Evolutionary conservation across 768 basidiomycete genomes (phyloP).

Genomic region (Suillus fuscotomentosus): DNA sequence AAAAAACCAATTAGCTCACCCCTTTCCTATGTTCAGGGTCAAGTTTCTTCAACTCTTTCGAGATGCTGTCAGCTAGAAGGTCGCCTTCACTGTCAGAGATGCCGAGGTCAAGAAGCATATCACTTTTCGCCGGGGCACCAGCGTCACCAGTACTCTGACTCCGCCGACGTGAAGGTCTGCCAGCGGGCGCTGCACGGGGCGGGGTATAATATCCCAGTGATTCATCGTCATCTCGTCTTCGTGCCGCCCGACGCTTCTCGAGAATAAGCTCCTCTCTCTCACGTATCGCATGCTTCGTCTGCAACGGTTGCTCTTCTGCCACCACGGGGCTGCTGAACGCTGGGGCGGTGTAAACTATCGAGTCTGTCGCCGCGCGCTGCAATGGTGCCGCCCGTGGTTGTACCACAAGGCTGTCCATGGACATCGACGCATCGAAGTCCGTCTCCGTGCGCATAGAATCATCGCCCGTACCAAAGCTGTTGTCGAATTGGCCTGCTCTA

Average conservation of each 20-base stretch:
- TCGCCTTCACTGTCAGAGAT: conserved; percentile 47
- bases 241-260: conserved; percentile 65
- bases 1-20: conserved; percentile 17
- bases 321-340: conserved; percentile 33
- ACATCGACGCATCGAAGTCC: conserved; percentile 14
- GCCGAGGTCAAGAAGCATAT: conserved; percentile 36
- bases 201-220: conserved; percentile 34
- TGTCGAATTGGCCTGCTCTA: conserved; percentile 31
- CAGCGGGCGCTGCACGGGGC: conserved; percentile 28
- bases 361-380: conserved; percentile 54
- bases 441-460: conserved; percentile 31
- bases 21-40: conserved; percentile 33
- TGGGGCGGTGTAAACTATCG: conserved; percentile 32
- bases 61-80: conserved; percentile 65
- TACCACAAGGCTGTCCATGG: conserved; percentile 22
- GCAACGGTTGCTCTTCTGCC: conserved; percentile 36
- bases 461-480: conserved; percentile 32
- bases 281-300: conserved; percentile 66
- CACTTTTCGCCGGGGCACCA: conserved; percentile 38
- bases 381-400: conserved; percentile 24
- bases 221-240: conserved; percentile 51
- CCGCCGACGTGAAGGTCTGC: conserved; percentile 58
- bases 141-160: conserved; percentile 82
- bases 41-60: conserved; percentile 65
- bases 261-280: conserved; percentile 66